These are phyloP conservation scores for Aspergillus viridinutans DNA, from an alignment of 2,329 filamentous ascomycete species.

Conservation along the genomic window DNA sequence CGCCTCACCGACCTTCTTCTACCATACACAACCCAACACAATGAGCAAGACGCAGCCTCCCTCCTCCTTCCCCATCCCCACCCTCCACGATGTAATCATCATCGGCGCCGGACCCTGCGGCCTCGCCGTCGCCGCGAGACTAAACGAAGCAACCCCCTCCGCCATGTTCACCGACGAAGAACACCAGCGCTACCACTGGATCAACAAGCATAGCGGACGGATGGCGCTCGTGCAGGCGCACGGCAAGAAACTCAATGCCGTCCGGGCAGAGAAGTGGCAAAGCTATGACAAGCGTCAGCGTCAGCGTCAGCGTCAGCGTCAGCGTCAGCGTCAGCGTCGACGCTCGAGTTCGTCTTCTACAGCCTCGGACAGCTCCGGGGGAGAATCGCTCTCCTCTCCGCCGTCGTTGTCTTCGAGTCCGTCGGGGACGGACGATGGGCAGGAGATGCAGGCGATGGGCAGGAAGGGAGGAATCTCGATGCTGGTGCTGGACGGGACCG, in stretches of 20 bases:
- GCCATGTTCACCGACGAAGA: constrained; percentile 81
- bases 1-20: not conserved
- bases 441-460: not conserved
- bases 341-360: not conserved
- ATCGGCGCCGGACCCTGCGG: constrained; percentile 72
- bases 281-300: not conserved
- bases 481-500: constrained; percentile 64
- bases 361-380: not conserved
- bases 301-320: constrained; percentile 9
- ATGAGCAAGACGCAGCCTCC: constrained; percentile 4
- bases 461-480: constrained; percentile 37
- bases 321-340: constrained; percentile 8
- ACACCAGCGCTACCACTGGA: constrained; percentile 76
- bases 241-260: constrained; percentile 23
- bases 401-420: constrained; percentile 19
- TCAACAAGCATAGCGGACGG: constrained; percentile 59
- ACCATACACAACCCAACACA: not conserved
- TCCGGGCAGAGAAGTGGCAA: constrained; percentile 26
- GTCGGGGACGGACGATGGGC: constrained; percentile 6
- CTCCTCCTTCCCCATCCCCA: constrained; percentile 1
- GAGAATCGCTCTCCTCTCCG: constrained; percentile 3
- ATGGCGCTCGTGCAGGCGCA: constrained; percentile 45
- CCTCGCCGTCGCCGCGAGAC: constrained; percentile 67
- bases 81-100: constrained; percentile 60
- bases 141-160: constrained; percentile 68